phyloP scores from a whole-genome alignment of 2,329 filamentous ascomycete species.

The Biscogniauxia mediterranea region DNA sequence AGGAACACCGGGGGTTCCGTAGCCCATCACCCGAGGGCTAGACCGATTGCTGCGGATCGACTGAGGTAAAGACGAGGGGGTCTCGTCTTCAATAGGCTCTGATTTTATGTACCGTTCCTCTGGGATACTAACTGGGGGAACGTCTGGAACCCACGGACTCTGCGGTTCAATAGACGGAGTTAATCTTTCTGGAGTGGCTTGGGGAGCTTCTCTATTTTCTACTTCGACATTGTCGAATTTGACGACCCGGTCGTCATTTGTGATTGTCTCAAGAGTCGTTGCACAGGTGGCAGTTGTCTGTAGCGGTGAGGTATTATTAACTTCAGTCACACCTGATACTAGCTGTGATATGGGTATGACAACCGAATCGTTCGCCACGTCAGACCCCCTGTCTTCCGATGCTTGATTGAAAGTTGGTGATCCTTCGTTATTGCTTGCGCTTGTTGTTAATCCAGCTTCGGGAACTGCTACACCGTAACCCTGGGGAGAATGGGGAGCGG shows the following conservation, averaged over 20 bases:
- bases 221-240: slow-evolving; percentile 3
- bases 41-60: slow-evolving; percentile 5
- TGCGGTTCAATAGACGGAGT: slow-evolving; percentile 14
- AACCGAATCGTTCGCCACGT: slow-evolving; percentile 8
- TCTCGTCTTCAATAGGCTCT: slow-evolving; percentile 1
- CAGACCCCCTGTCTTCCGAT: slow-evolving; percentile 4
- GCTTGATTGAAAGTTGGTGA: not conserved
- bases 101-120: slow-evolving; percentile 8
- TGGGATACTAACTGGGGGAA: slow-evolving; percentile 11
- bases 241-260: not conserved
- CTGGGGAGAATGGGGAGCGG: not conserved
- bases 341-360: slow-evolving; percentile 16
- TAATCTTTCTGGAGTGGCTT: not conserved
- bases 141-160: slow-evolving; percentile 28
- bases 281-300: not conserved
- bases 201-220: not conserved
- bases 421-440: not conserved
- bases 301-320: slow-evolving; percentile 1
- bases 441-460: not conserved
- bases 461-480: not conserved
- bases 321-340: slow-evolving; percentile 13
- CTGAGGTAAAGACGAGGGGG: not conserved
- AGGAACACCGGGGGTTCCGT: slow-evolving; percentile 14
- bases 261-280: slow-evolving; percentile 1
- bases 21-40: slow-evolving; percentile 8